Percentiles rank a stretch among this genome's conserved stretches.
Conservation (phyloP, 345 rosid species). For the Laguncularia racemosa region DNA sequence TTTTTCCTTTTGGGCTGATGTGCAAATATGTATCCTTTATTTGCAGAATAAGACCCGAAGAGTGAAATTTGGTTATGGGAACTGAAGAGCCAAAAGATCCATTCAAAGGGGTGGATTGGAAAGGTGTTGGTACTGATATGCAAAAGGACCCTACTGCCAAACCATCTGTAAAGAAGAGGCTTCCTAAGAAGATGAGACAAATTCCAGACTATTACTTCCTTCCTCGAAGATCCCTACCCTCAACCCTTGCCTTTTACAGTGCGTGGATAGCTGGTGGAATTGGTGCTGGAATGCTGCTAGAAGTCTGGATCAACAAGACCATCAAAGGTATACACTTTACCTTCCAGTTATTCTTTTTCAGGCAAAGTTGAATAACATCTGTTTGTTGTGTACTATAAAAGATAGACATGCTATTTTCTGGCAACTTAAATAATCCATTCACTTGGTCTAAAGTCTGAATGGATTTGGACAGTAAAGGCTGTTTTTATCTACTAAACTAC, state of each 20-base stretch:
- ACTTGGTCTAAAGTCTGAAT: no score
- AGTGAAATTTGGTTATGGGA: conserved; percentile 29
- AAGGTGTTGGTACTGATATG: conserved; percentile 49
- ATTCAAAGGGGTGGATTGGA: conserved; percentile 89
- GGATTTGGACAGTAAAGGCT: no score
- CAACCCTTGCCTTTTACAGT: conserved; percentile 62
- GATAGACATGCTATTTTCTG: neutral
- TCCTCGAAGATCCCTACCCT: conserved; percentile 56
- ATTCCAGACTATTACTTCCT: conserved; percentile 90
- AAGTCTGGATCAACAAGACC: conserved; percentile 84
- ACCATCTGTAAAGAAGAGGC: conserved; percentile 48
- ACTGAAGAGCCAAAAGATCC: conserved; percentile 65
- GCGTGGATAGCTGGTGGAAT: conserved; percentile 77
- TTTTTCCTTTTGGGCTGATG: no score
- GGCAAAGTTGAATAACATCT: neutral
- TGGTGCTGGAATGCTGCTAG: conserved; percentile 84
- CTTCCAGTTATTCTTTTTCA: neutral
- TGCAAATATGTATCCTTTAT: no score
- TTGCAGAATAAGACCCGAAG: no score
- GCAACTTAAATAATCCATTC: no score
- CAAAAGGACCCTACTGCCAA: conserved; percentile 59
- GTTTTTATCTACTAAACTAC: no score
- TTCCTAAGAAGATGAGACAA: conserved; percentile 71
- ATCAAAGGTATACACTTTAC: conserved; percentile 43
- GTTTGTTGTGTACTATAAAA: neutral